Evolutionary conservation across 1,284 basidiomycete genomes (phyloP), one percentile per base, ranked within the genome.

Genomic region (Peniophora sp.): DNA sequence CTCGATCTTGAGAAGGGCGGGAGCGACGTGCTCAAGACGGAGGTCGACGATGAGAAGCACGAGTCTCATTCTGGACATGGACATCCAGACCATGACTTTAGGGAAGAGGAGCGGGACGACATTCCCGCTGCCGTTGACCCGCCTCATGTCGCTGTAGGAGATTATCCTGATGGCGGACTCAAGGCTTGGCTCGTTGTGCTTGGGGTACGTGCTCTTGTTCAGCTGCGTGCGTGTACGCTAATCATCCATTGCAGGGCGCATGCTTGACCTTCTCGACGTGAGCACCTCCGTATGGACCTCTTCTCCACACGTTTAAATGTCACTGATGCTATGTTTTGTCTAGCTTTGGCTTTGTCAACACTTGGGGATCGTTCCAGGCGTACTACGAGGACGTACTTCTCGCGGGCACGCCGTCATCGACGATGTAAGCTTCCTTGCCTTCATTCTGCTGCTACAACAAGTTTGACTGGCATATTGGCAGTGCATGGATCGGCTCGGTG

Each of bases 401-500:
- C 3, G 56, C 53, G 2, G 59, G 63, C 25, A 65, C 65, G 2
- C 63, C 68, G 8, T 65, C 72, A 2, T 84, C 82, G 3, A 72
- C 66, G 27, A 82, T 85, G 83, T 83, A 59, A 54, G 78, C 61
- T 32, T 32, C 27, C 12, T 32, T 12, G 27, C 12, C 27, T 32
- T 32, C 27, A 12, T n/a, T 32, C 27, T 32, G 12, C 27, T 12
- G 27, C 6, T 6, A 32, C 12, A 12, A 32, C 12, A 5, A 32
- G 27, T 32, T 12, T 32, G 27, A 32, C 27, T 6, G 27, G 5
- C 6, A 32, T 32, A 6, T 14, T 46, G 14, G 3, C 52, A 85
- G 82, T 44, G 76, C 84, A 16, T 89, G 85, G 86, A 86, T 89
- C 52, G 85, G 85, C 2, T 85, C 85, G 0, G 68, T 85, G 51